Percentiles rank a stretch among this genome's conserved stretches.
These are phyloP conservation scores for Xylaria polymorpha DNA, from an alignment of 2,329 filamentous ascomycete genomes.

Conservation along the genomic window DNA sequence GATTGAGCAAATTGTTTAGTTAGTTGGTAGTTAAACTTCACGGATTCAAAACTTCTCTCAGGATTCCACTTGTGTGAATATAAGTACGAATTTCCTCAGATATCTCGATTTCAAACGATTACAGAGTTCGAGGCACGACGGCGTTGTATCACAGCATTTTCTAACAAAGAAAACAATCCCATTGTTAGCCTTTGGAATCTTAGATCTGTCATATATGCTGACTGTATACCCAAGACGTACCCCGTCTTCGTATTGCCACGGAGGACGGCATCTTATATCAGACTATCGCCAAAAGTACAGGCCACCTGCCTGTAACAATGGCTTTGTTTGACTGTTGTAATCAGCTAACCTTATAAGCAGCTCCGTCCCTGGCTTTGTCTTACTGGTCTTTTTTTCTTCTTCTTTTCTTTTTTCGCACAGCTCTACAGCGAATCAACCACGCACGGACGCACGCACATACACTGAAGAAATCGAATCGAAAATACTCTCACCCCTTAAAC, in stretches of 20 bases:
- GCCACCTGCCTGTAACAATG: background rate
- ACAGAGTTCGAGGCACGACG: background rate
- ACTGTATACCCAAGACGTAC: background rate
- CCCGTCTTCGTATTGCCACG: background rate
- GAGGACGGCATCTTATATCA: background rate
- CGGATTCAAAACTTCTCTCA: background rate
- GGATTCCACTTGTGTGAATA: background rate
- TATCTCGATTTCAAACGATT: background rate
- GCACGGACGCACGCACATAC: background rate
- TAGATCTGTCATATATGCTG: background rate
- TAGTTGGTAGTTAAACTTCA: background rate
- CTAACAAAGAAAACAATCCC: background rate
- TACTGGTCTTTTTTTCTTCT: too few species aligned
- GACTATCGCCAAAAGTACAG: background rate
- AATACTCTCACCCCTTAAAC: background rate
- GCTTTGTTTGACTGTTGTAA: background rate
- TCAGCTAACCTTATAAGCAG: background rate
- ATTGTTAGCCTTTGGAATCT: background rate
- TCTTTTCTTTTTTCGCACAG: background rate
- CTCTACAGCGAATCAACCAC: background rate
- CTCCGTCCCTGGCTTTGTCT: background rate
- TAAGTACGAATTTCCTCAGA: background rate
- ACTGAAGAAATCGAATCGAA: background rate
- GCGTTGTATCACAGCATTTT: background rate
- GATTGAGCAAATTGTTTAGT: background rate